Conservation (phyloP, 179 eudicot species). For the Carnegiea gigantea region DNA sequence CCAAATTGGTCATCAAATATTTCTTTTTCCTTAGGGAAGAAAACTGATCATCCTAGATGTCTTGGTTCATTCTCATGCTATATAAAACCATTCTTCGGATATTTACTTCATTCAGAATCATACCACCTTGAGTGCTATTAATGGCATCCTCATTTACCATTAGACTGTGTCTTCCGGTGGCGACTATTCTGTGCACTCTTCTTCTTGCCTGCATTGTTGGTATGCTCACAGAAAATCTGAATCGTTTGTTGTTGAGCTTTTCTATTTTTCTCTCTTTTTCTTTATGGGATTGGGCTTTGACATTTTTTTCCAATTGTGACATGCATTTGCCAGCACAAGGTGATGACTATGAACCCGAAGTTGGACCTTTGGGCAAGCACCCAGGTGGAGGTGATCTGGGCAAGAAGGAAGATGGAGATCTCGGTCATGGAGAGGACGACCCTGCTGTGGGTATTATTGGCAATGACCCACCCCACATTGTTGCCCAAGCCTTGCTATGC, state of each 20-base stretch:
- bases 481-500: constrained; percentile 60
- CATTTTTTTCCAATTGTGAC: not conserved
- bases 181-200: constrained; percentile 21
- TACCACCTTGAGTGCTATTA: not conserved
- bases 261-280: no score
- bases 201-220: constrained; percentile 24
- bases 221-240: constrained; percentile 19
- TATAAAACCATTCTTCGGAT: not conserved
- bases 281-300: not conserved
- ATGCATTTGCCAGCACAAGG: constrained; percentile 12
- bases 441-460: constrained; percentile 7
- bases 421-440: constrained; percentile 6
- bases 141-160: constrained; percentile 13
- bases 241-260: not conserved
- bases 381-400: constrained; percentile 4
- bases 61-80: not conserved
- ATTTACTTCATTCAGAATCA: not conserved
- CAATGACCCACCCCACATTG: constrained; percentile 36
- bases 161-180: constrained; percentile 31
- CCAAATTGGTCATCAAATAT: constrained; percentile 4
- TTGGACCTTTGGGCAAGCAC: constrained; percentile 17
- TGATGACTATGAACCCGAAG: constrained; percentile 22
- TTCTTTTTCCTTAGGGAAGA: constrained; percentile 10
- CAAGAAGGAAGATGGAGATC: not conserved
- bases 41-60: not conserved